Evolutionary conservation across 306 rosid species (phyloP).

Genomic region (Trifolium dubium): DNA sequence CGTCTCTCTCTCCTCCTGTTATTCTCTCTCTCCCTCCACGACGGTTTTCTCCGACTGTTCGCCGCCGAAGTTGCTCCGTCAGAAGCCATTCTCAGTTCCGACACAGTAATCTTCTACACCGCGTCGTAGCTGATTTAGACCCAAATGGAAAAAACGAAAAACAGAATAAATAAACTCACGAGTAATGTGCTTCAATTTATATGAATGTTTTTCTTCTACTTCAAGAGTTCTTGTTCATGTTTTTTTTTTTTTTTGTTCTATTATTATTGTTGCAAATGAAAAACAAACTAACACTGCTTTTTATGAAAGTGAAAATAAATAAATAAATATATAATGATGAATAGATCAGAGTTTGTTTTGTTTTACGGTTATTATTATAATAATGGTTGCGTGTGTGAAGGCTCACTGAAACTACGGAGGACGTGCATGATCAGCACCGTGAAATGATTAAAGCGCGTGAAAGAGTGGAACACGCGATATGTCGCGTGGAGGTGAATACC

Average conservation of each 20-base stretch:
- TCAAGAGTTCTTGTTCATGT: neutral
- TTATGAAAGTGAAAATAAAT: neutral
- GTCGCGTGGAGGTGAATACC: conserved; percentile 53
- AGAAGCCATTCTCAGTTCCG: conserved; percentile 59
- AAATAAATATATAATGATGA: neutral
- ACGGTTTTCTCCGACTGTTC: conserved; percentile 76
- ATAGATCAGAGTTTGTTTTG: conserved; percentile 37
- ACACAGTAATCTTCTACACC: neutral
- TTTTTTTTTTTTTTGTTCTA: neutral
- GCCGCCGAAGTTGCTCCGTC: conserved; percentile 86
- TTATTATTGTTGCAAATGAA: neutral
- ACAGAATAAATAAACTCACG: conserved; percentile 51
- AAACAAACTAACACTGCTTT: conserved; percentile 12
- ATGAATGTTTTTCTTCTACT: neutral
- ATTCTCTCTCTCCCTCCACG: conserved; percentile 99
- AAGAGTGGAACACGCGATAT: neutral
- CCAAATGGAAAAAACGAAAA: neutral
- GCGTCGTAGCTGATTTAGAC: conserved; percentile 56
- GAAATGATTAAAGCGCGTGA: neutral
- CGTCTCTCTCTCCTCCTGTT: conserved; percentile 86
- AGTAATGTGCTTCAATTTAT: conserved; percentile 55
- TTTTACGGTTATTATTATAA: neutral
- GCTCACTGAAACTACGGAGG: conserved; percentile 10
- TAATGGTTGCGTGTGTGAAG: conserved; percentile 1
- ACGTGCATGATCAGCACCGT: conserved; percentile 3